Percentiles rank a stretch among this genome's conserved stretches.
Evolutionary conservation across 176 grass and related monocot species (phyloP).

Genomic region (Juncus inflexus): DNA sequence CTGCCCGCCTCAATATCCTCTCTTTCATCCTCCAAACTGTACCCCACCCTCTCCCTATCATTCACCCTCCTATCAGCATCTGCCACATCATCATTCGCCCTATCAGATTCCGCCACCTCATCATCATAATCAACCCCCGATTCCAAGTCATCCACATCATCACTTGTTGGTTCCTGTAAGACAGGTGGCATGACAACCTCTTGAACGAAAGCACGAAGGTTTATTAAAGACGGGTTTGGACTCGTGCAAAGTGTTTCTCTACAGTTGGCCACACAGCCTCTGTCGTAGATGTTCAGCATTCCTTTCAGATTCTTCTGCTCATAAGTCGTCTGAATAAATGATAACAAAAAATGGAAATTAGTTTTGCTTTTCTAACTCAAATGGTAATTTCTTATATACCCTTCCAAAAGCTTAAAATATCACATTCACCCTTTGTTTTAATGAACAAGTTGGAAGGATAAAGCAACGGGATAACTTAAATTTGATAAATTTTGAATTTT

Average conservation of each 20-base stretch:
- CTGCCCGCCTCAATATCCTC: too few relatives aligned
- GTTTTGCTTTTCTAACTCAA: neutral
- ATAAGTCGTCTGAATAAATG: slow-evolving; percentile 15
- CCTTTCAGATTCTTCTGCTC: slow-evolving; percentile 6
- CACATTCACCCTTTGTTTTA: slow-evolving; percentile 2
- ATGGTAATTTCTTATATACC: too few relatives aligned
- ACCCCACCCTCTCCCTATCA: too few relatives aligned
- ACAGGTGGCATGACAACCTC: neutral
- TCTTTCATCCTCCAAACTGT: too few relatives aligned
- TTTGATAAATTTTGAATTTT: neutral
- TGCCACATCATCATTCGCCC: too few relatives aligned
- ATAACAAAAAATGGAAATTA: neutral
- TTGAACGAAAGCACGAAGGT: slow-evolving; percentile 1
- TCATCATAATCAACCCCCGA: neutral
- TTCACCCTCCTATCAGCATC: too few relatives aligned
- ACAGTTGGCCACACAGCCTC: slow-evolving; percentile 8
- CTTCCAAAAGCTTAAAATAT: neutral
- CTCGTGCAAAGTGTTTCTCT: slow-evolving; percentile 8
- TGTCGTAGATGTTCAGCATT: slow-evolving; percentile 11
- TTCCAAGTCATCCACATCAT: too few relatives aligned
- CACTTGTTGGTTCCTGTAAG: too few relatives aligned
- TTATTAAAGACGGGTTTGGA: slow-evolving; percentile 8
- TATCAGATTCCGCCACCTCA: neutral
- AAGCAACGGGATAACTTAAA: neutral
- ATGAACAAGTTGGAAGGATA: neutral